These are phyloP conservation scores for Lantana camara DNA, from an alignment of 257 asterid species.

Conservation along the genomic window DNA sequence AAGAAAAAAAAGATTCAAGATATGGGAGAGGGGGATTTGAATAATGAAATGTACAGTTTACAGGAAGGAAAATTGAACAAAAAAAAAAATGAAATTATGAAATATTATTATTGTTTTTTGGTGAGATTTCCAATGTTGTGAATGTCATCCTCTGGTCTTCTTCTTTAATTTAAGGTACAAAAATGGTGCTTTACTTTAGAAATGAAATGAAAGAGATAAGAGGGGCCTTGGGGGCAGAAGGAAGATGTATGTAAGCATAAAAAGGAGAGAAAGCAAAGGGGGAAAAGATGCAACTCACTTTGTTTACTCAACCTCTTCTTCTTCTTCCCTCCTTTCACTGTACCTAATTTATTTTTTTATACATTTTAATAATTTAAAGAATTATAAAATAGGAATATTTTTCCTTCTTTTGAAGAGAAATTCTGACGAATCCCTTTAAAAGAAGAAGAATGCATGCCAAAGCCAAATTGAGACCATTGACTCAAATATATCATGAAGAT, in stretches of 20 bases:
- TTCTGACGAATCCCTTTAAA: slow-evolving; percentile 25
- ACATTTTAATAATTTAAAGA: slow-evolving; percentile 1
- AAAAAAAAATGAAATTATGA: slow-evolving; percentile 28
- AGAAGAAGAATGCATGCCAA: slow-evolving; percentile 31
- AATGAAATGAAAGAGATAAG: slow-evolving; percentile 40
- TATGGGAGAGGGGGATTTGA: slow-evolving; percentile 44
- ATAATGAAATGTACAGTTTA: slow-evolving; percentile 74
- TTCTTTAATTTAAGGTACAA: not conserved
- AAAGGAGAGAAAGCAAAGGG: slow-evolving; percentile 77
- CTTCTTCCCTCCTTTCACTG: slow-evolving; percentile 23
- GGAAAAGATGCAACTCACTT: slow-evolving; percentile 44
- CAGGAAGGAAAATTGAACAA: slow-evolving; percentile 40
- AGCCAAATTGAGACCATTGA: slow-evolving; percentile 38
- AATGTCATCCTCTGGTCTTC: not conserved
- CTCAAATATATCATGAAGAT: slow-evolving; percentile 1
- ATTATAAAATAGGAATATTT: not conserved
- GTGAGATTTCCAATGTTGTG: slow-evolving; percentile 22
- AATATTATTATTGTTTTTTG: slow-evolving; percentile 9
- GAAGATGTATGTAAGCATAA: slow-evolving; percentile 43
- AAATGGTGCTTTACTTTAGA: slow-evolving; percentile 39
- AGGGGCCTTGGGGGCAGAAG: slow-evolving; percentile 34
- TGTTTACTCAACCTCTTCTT: slow-evolving; percentile 24
- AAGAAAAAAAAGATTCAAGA: slow-evolving; percentile 45
- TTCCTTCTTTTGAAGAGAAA: slow-evolving; percentile 28
- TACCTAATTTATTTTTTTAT: not conserved